Percentiles rank a stretch among this genome's conserved stretches.
These are phyloP conservation scores for Leccinum obscurum DNA, from an alignment of 768 basidiomycete genomes.

Conservation along the genomic window DNA sequence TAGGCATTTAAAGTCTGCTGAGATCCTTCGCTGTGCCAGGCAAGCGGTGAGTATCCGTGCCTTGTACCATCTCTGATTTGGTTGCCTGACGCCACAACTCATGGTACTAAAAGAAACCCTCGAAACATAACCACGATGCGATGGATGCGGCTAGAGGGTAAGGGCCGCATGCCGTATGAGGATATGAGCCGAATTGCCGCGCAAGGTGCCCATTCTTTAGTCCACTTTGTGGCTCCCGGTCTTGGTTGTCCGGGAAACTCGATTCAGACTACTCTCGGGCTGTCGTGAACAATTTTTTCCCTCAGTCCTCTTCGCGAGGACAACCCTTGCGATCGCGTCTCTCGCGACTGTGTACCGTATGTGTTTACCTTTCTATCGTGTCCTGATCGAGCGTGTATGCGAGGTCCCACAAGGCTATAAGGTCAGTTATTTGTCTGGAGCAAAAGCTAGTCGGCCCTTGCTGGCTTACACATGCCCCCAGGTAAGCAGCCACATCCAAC, in stretches of 20 bases:
- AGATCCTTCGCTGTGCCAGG: not conserved
- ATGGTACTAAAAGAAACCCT: not conserved
- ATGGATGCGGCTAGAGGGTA: conserved; percentile 1
- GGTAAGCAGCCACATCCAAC: not conserved
- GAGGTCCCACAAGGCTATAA: not conserved
- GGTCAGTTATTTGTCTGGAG: not conserved
- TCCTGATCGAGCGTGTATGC: not conserved
- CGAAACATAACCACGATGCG: not conserved
- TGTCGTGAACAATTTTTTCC: conserved; percentile 16
- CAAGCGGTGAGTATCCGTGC: not conserved
- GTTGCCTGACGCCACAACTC: not conserved
- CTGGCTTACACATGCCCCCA: no score
- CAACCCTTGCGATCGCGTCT: not conserved
- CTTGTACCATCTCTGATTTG: not conserved
- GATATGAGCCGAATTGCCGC: conserved; percentile 7
- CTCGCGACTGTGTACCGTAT: not conserved
- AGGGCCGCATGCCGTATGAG: conserved; percentile 13
- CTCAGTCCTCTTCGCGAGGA: conserved; percentile 21
- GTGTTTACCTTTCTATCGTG: not conserved
- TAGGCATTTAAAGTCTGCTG: not conserved
- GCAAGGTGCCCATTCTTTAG: conserved; percentile 20
- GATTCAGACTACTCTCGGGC: conserved; percentile 37
- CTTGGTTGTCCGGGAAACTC: conserved; percentile 24
- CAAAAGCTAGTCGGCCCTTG: no score
- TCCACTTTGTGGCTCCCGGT: conserved; percentile 31